Evolutionary conservation across 169 alveolate genomes (phyloP), one percentile per base, ranked within the genome.

Genomic region (Cryptosporidium tyzzeri): DNA sequence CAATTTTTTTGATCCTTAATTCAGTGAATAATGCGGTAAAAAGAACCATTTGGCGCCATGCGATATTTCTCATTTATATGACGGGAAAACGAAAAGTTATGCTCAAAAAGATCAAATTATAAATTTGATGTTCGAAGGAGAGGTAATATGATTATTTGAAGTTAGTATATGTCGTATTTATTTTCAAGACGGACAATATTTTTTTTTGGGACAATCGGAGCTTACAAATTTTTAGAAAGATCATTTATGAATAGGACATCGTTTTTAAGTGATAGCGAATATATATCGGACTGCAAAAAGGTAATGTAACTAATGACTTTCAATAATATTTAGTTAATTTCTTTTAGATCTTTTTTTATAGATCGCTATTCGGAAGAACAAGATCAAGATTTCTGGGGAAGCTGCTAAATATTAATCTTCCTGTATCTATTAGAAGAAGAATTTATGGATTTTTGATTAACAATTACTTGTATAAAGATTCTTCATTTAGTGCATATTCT

Each of bases 311-410:
- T 21, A 35, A 44, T 12, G 29, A 45, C 0, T 50, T 12, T 5
- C 5, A 35, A 2, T 3, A 37, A 39, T 9, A 2, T 16, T 26
- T 70, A 1, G 35, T 70, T 70, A 33, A 37, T 12, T 48, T 62
- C 26, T 65, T 9, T 61, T 62, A 80, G 89, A 80, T 80, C 14
- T 80, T 80, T 50, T 44, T 80, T 21, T 45, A 41, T 44, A 80
- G 33, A 62, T 62, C 75, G 14, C 41, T 80, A 1, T 80, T 80
- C 44, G 89, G 89, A 59, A 80, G 75, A 41, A 21, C 75, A 39
- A 59, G 89, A 26, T 80, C 89, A 21, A 80, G 62, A 59, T 41
- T 39, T 41, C 12, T 80, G 14, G 89, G 89, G 39, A 59, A 80
- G 41, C 9, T 80, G 29, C 18, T 80, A 3, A 80, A 80, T 65